Conservation (phyloP, 2,329 filamentous ascomycete genomes). For the Apiospora saccharicola region DNA sequence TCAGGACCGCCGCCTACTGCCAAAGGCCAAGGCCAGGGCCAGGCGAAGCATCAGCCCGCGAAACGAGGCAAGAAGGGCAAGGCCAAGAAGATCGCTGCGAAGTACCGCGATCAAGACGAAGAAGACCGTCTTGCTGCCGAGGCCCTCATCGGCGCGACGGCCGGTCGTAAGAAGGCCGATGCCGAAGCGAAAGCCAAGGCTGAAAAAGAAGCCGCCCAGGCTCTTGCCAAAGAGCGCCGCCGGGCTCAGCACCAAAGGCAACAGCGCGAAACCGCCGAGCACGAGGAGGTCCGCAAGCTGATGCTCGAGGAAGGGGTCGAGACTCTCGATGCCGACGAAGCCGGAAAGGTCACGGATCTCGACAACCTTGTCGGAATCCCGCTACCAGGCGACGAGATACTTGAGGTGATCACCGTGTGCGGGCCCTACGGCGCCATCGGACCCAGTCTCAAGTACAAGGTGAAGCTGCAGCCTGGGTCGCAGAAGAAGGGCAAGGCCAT, state of each 20-base stretch:
- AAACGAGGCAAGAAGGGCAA: conserved; percentile 83
- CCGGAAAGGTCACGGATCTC: conserved; percentile 60
- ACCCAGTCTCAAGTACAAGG: conserved; percentile 84
- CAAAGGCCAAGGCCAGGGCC: conserved; percentile 39
- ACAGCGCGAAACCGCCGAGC: conserved; percentile 77
- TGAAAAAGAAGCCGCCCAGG: conserved; percentile 74
- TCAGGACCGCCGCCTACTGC: conserved; percentile 25
- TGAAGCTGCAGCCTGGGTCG: conserved; percentile 88
- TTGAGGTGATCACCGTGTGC: conserved; percentile 70
- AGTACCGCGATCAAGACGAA: conserved; percentile 94
- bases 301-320: conserved; percentile 68
- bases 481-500: conserved; percentile 95
- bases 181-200: conserved; percentile 73
- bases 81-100: conserved; percentile 84
- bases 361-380: conserved; percentile 81
- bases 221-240: conserved; percentile 76
- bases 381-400: conserved; percentile 81
- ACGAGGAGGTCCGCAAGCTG: conserved; percentile 72
- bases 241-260: conserved; percentile 81
- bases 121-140: conserved; percentile 88
- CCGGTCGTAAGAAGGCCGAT: conserved; percentile 71
- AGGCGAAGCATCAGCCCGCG: conserved; percentile 53
- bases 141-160: conserved; percentile 80
- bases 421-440: conserved; percentile 70
- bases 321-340: conserved; percentile 65